A percentile compares a stretch with the other conserved stretches of the same genome.
phyloP scores from a whole-genome alignment of 2,329 filamentous ascomycete species.

The Colletotrichum kahawae region DNA sequence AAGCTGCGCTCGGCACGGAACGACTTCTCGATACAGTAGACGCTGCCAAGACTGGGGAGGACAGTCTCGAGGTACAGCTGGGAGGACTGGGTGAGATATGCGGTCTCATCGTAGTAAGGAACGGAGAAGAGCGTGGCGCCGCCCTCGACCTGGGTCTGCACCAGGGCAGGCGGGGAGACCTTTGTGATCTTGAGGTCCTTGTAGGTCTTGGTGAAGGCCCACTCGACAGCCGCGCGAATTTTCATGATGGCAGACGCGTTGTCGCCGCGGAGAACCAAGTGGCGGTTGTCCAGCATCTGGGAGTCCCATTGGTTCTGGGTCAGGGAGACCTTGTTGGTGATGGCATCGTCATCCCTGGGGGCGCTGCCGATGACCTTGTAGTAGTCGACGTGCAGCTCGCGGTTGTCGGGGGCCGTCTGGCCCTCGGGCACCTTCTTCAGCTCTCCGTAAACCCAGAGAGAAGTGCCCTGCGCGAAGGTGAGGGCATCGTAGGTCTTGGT shows the following conservation, averaged over 20 bases:
- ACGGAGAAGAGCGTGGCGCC: constrained; percentile 90
- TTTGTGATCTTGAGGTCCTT: constrained; percentile 79
- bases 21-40: constrained; percentile 98
- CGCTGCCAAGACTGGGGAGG: constrained; percentile 87
- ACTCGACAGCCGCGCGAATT: constrained; percentile 80
- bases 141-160: constrained; percentile 94
- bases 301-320: constrained; percentile 61
- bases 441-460: constrained; percentile 82
- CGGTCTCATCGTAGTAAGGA: constrained; percentile 86
- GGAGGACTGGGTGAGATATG: constrained; percentile 95
- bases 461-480: constrained; percentile 86
- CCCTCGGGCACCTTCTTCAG: constrained; percentile 81
- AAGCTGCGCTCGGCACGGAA: constrained; percentile 98
- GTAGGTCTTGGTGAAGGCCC: constrained; percentile 81
- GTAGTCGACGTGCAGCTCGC: constrained; percentile 90
- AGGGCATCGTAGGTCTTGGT: constrained; percentile 92
- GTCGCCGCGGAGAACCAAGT: constrained; percentile 86
- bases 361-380: constrained; percentile 81
- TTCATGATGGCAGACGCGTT: constrained; percentile 85
- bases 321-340: constrained; percentile 74
- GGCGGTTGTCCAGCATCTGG: constrained; percentile 77
- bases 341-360: constrained; percentile 86
- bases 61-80: constrained; percentile 98
- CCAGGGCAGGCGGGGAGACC: constrained; percentile 87
- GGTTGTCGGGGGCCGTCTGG: constrained; percentile 79